Percentiles rank a stretch among this genome's conserved stretches.
Evolutionary conservation across 2,329 filamentous ascomycete genomes (phyloP).

Genomic region (Microthyrium microscopicum): DNA sequence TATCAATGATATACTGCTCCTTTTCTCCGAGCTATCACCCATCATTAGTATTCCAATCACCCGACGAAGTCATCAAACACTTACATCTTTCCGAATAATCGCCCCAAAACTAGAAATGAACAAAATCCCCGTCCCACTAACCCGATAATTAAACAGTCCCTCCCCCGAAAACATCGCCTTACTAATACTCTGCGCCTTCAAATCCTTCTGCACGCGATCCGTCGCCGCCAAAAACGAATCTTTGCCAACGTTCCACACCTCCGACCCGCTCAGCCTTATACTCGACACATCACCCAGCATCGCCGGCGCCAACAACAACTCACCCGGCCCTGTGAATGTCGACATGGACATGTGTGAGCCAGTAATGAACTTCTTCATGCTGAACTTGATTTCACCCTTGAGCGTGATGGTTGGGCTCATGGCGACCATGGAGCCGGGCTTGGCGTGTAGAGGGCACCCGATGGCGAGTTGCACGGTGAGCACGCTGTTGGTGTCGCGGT

Average conservation of each 20-base stretch:
- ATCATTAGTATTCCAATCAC: constrained; percentile 24
- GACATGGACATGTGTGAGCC: constrained; percentile 67
- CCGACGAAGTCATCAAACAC: constrained; percentile 30
- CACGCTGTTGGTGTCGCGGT: constrained; percentile 80
- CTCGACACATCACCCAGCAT: constrained; percentile 74
- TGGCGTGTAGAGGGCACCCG: constrained; percentile 66
- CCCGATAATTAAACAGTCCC: constrained; percentile 78
- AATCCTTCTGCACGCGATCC: constrained; percentile 72
- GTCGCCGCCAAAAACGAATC: constrained; percentile 79
- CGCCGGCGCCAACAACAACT: constrained; percentile 67
- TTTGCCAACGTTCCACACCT: constrained; percentile 70
- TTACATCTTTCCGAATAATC: constrained; percentile 83
- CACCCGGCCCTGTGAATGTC: constrained; percentile 75
- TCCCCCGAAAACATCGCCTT: constrained; percentile 94
- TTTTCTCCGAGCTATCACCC: constrained; percentile 34
- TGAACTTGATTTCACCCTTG: constrained; percentile 69
- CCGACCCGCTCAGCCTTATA: constrained; percentile 53
- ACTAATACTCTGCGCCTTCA: constrained; percentile 67
- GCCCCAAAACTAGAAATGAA: constrained; percentile 92
- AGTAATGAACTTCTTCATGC: constrained; percentile 75
- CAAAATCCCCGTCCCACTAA: constrained; percentile 61
- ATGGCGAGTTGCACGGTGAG: constrained; percentile 79
- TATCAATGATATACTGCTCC: constrained; percentile 85
- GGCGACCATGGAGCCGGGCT: constrained; percentile 82
- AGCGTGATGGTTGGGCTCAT: constrained; percentile 84